Evolutionary conservation across 495 filamentous ascomycete genomes (phyloP), one percentile per base, ranked within the genome.

Genomic region (Penicillium paradoxum): DNA sequence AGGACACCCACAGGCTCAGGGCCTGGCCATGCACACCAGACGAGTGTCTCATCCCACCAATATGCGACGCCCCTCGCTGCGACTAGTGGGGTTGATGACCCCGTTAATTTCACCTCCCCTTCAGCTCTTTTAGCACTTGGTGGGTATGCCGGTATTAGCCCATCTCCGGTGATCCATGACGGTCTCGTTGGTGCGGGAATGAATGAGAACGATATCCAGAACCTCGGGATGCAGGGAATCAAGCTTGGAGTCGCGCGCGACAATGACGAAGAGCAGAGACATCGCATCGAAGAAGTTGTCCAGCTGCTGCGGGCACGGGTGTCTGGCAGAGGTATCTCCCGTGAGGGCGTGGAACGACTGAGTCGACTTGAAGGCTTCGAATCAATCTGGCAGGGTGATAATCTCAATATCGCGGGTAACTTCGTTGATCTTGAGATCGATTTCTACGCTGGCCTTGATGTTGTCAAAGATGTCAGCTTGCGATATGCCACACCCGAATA

Each of bases 291-390:
- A 8, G 69, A 73, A 9, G 73, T 79, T 6, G 71, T 75, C 6
- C 69, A 70, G 36, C 53, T 70, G 32, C 49, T 80, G 8, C 64
- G 66, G 15, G 60, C 67, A 11, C 75, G 75, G 10, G 75, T 77
- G 2, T 62, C 73, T 6, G 74, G 74, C 2, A 59, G 76, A 43
- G 73, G 73, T 17, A 88, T 98, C 29, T 88, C 89, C 45, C 83
- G 91, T 45, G 85, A 90, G 38, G 89, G 89, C 0, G 75, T 97
- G 36, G 89, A 92, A 68, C 78, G 89, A 37, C 59, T 95, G 30
- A 87, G 83, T 6, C 78, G 81, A 57, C 75, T 86, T 19, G 79
- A 87, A 50, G 89, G 84, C 17, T 79, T 97, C 27, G 89, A 93
- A 48, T 83, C 78, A 42, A 71, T 89, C 27, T 87, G 85, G 81